Evolutionary conservation across 345 rosid genomes (phyloP).

Genomic region (Pistacia vera): DNA sequence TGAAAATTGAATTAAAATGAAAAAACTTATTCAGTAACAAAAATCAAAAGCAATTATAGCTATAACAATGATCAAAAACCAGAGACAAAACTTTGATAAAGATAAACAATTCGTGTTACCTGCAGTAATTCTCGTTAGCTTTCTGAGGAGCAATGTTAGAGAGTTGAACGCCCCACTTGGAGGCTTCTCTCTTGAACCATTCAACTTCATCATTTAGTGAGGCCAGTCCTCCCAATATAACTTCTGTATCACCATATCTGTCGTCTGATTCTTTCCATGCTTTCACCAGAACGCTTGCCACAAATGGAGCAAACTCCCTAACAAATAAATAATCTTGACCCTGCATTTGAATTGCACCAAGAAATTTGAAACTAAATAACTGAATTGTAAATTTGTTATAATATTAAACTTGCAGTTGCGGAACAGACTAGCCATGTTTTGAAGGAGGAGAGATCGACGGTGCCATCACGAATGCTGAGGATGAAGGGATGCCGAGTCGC

Average conservation of each 20-base stretch:
- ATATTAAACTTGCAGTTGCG: no score
- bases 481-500: constrained; percentile 78
- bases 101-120: constrained; percentile 31
- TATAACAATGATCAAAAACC: background rate
- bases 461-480: constrained; percentile 73
- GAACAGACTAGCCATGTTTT: constrained; percentile 77
- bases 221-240: constrained; percentile 63
- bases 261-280: constrained; percentile 65
- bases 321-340: constrained; percentile 87
- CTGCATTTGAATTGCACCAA: constrained; percentile 31
- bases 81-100: background rate
- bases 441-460: constrained; percentile 60
- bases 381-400: no score
- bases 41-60: background rate
- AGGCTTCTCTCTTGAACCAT: constrained; percentile 82
- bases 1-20: no score
- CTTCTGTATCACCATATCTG: constrained; percentile 58
- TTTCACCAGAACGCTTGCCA: constrained; percentile 69
- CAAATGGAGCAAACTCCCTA: constrained; percentile 68
- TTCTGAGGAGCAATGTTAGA: constrained; percentile 49
- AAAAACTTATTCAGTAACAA: no score
- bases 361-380: no score
- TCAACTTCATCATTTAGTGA: constrained; percentile 66
- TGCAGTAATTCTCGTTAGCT: constrained; percentile 61
- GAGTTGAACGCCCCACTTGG: constrained; percentile 68